Evolutionary conservation across 345 rosid genomes (phyloP), one percentile per base, ranked within the genome.

Genomic region (Boechera stricta): DNA sequence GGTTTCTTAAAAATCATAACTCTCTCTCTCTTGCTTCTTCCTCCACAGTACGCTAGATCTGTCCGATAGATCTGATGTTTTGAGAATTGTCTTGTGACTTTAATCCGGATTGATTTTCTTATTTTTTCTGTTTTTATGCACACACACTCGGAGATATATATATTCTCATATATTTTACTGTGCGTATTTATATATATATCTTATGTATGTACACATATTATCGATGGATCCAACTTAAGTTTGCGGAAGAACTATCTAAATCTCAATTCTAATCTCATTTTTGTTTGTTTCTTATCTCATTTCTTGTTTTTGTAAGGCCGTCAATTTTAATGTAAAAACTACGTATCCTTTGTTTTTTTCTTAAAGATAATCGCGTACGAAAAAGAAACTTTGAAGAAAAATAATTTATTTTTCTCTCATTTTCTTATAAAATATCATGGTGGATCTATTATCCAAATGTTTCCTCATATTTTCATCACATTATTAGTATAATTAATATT

Each of bases 41-140:
- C 39, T 61, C 49, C 74, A 49, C 57, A 16, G 26, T 49, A 24
- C 6, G 15, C 15, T 42, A 68, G 78, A 73, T 79, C 78, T 79
- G 59, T 61, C 21, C 1, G 18, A 63, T 68, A 73, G 75, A 79
- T 79, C 82, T 73, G 74, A 47, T 45, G 62, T 36, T 61, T 8
- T 45, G 35, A 58, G 33, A 65, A 59, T 16, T 16, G 56, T 51
- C 16, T 49, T 65, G 33, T 44, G 39, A 12, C 44, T 42, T 42
- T 21, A 21, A 0, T 67, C 29, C 33, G 42, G 57, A 60, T n/a
- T 67, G 64, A 35, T 58, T 26, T 64, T 53, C 7, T 52, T 44
- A 49, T 45, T 36, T 33, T 28, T 6, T 54, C 16, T 64, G 13
- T 48, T 39, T 18, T 28, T 64, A 36, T 45, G 58, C 8, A 45